Base-by-base conservation (phyloP, 2,329 filamentous ascomycete species). In the Cladosporium sp. region DNA sequence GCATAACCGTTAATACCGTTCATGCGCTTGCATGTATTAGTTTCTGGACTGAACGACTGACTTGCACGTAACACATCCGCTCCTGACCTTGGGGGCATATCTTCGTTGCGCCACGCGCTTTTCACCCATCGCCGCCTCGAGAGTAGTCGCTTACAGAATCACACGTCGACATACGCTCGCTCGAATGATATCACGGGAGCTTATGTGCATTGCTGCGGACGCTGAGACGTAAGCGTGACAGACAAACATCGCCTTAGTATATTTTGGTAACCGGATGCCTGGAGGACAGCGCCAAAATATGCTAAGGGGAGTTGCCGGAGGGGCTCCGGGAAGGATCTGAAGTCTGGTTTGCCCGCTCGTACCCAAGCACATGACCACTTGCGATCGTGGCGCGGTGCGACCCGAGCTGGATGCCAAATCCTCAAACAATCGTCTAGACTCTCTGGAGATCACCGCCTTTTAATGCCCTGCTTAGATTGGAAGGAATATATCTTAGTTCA, bases 31-130 rank as follows among this genome's bases (percentile, higher is more conserved):
- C 11, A 63, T 14, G 3, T 28, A 49, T 23, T n/a, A 37, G n/a
- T n/a, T 3, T 21, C 21, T 23, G 10, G 40, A 28, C 23, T 1
- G 28, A n/a, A 23, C n/a, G 14, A 81, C 83, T 68, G 70, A 84
- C 83, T 85, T 85, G 82, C 84, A 86, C 58, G 84, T 86, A 65
- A 83, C 77, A 73, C 84, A 86, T 16, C 84, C 84, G 7, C 81
- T 69, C 46, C 66, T 57, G 16, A 64, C 65, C n/a, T 67, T 67
- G 1, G 66, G 66, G 18, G 66, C 66, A 59, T 67, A 67, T 53
- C 52, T 67, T 16, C 66, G 31, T n/a, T 60, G 56, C 21, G 29
- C 44, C 31, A 58, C 37, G 37, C 49, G 49, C n/a, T 37, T 35
- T 53, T 63, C 61, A 44, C 61, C 61, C 61, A 63, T 63, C 18